Evolutionary conservation across 495 filamentous ascomycete genomes (phyloP).

Genomic region (Aspergillus heteromorphus): DNA sequence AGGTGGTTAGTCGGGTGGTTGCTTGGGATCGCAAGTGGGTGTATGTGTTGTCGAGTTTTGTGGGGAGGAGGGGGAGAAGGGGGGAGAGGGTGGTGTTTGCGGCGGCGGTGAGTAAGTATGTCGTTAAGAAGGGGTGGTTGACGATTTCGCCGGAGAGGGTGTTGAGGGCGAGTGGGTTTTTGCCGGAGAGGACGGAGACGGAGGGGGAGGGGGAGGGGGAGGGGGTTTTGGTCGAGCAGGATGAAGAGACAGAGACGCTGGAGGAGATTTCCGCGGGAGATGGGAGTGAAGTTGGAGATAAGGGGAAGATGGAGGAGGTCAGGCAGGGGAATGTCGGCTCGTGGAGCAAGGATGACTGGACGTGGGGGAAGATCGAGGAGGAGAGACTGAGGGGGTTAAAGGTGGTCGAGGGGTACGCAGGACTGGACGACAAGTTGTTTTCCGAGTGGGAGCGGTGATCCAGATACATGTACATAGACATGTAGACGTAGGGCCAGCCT

Average conservation of each 20-base stretch:
- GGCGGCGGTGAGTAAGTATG: conserved; percentile 76
- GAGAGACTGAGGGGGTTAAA: conserved; percentile 51
- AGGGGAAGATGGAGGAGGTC: conserved; percentile 25
- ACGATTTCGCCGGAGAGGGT: conserved; percentile 80
- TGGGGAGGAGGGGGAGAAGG: conserved; percentile 44
- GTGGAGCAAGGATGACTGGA: conserved; percentile 43
- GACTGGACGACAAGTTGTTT: conserved; percentile 44
- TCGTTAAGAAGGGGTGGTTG: conserved; percentile 79
- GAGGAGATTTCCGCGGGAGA: conserved; percentile 30
- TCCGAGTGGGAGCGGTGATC: conserved; percentile 31
- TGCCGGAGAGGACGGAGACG: conserved; percentile 40
- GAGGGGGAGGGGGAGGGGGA: conserved; percentile 3
- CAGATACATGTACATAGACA: neutral
- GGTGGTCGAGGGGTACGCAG: conserved; percentile 47
- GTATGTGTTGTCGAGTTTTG: conserved; percentile 68
- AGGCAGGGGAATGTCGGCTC: conserved; percentile 29
- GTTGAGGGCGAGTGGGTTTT: conserved; percentile 59
- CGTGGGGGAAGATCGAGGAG: conserved; percentile 52
- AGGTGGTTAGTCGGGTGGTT: conserved; percentile 62
- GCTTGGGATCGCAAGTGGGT: conserved; percentile 85
- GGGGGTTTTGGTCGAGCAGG: neutral
- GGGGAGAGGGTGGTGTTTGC: conserved; percentile 61
- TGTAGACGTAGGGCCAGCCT: too few relatives aligned
- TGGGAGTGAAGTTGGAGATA: conserved; percentile 32
- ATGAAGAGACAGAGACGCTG: conserved; percentile 28